These are phyloP conservation scores for Patellaria atrata DNA, from an alignment of 495 filamentous ascomycete genomes.

Conservation along the genomic window DNA sequence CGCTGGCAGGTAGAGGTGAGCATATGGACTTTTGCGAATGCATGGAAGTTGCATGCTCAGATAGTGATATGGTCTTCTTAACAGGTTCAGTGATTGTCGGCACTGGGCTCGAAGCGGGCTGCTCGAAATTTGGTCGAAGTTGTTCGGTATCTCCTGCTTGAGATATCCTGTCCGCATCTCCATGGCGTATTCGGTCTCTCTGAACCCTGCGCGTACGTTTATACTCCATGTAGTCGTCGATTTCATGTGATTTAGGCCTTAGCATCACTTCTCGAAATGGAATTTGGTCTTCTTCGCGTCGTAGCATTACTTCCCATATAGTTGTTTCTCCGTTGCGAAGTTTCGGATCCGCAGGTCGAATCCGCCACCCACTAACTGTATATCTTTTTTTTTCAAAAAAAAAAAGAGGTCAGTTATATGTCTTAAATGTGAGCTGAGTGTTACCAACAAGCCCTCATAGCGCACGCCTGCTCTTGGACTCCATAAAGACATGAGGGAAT, in stretches of 20 bases:
- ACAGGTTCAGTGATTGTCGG: too few relatives aligned
- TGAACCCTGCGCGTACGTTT: slow-evolving; percentile 18
- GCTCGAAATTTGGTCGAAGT: too few relatives aligned
- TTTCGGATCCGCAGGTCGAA: slow-evolving; percentile 8
- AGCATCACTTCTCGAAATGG: slow-evolving; percentile 20
- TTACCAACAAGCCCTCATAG: slow-evolving; percentile 29
- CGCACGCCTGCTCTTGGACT: slow-evolving; percentile 26
- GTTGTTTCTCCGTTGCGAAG: background rate
- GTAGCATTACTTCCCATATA: slow-evolving; percentile 22
- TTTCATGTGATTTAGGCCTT: slow-evolving; percentile 20
- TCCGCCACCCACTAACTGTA: slow-evolving; percentile 18
- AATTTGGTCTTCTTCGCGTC: slow-evolving; percentile 15
- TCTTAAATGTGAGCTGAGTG: background rate
- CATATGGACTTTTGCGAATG: too few relatives aligned
- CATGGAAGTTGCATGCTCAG: too few relatives aligned
- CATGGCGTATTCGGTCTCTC: slow-evolving; percentile 3
- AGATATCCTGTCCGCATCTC: too few relatives aligned
- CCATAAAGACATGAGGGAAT: slow-evolving; percentile 23
- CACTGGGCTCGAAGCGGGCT: too few relatives aligned
- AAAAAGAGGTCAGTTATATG: background rate
- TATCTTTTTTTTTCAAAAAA: slow-evolving; percentile 4
- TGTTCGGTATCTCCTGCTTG: too few relatives aligned
- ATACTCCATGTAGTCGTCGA: slow-evolving; percentile 29
- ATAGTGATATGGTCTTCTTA: too few relatives aligned
- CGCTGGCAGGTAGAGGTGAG: too few relatives aligned